Percentiles rank a stretch among this genome's conserved stretches.
These are phyloP conservation scores for Paramecium bursaria DNA, from an alignment of 73 alveolate species.

Conservation along the genomic window DNA sequence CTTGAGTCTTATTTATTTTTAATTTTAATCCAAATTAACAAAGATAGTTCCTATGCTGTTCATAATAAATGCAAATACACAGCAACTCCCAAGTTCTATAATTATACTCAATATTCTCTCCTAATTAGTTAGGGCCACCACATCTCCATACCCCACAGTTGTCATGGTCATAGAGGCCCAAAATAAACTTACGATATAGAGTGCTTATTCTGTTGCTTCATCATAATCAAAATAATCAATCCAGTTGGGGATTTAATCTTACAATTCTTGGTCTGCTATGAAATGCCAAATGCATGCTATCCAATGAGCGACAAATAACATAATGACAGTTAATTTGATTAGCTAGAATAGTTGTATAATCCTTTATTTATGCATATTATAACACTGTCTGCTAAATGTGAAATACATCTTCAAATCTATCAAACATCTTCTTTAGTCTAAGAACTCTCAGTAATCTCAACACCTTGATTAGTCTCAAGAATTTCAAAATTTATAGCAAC, in stretches of 20 bases:
- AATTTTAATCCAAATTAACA: slow-evolving; percentile 51
- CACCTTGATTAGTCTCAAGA: slow-evolving; percentile 65
- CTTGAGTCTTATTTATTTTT: slow-evolving; percentile 41
- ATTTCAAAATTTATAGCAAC: slow-evolving; percentile 58
- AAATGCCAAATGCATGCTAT: slow-evolving; percentile 87
- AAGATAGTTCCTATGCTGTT: slow-evolving; percentile 75
- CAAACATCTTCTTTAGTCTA: slow-evolving; percentile 74
- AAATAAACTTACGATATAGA: slow-evolving; percentile 71
- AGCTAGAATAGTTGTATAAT: slow-evolving; percentile 75
- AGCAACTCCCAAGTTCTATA: slow-evolving; percentile 77
- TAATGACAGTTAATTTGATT: slow-evolving; percentile 76
- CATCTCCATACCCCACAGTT: slow-evolving; percentile 92
- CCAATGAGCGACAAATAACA: slow-evolving; percentile 93
- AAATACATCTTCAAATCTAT: slow-evolving; percentile 80
- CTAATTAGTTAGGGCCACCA: slow-evolving; percentile 69
- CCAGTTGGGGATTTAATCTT: slow-evolving; percentile 73
- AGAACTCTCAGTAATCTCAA: slow-evolving; percentile 77
- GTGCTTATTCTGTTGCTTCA: slow-evolving; percentile 63
- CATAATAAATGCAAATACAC: slow-evolving; percentile 84
- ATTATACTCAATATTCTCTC: slow-evolving; percentile 77
- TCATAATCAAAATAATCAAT: slow-evolving; percentile 72
- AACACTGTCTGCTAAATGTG: slow-evolving; percentile 74
- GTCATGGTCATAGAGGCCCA: slow-evolving; percentile 90
- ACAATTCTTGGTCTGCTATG: slow-evolving; percentile 74
- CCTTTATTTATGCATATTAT: too few relatives aligned